A percentile compares a stretch with the other conserved stretches of the same genome.
phyloP scores from a whole-genome alignment of 2,329 filamentous ascomycete species.

The Claviceps capensis region DNA sequence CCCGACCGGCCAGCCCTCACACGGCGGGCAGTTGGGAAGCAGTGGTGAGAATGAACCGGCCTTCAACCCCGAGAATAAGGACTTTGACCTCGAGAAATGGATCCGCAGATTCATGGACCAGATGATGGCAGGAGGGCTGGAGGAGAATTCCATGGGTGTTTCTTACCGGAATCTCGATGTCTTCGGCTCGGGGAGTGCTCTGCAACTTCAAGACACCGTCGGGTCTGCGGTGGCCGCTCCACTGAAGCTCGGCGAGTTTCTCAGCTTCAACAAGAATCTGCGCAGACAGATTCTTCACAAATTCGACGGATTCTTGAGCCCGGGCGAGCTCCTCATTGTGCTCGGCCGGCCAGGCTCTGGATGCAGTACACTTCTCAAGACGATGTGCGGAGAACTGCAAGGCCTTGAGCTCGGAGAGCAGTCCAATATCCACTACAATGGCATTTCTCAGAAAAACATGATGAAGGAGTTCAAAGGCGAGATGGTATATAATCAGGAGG shows the following conservation, averaged over 20 bases:
- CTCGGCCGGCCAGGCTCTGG: slow-evolving; percentile 53
- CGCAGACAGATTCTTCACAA: slow-evolving; percentile 47
- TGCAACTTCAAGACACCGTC: slow-evolving; percentile 58
- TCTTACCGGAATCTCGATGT: slow-evolving; percentile 53
- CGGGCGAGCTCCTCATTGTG: slow-evolving; percentile 55
- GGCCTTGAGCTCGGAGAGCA: slow-evolving; percentile 38
- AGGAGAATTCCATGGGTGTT: slow-evolving; percentile 41
- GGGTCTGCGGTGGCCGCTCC: slow-evolving; percentile 43
- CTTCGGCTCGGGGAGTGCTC: slow-evolving; percentile 49
- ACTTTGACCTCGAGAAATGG: slow-evolving; percentile 30
- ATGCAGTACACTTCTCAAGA: slow-evolving; percentile 51
- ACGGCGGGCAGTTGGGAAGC: slow-evolving; percentile 9
- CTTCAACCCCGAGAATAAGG: slow-evolving; percentile 22
- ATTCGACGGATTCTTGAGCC: slow-evolving; percentile 50
- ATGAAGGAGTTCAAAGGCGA: slow-evolving; percentile 48
- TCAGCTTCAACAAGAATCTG: slow-evolving; percentile 31
- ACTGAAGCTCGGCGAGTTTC: slow-evolving; percentile 40
- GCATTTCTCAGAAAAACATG: slow-evolving; percentile 39
- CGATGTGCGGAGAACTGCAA: slow-evolving; percentile 44
- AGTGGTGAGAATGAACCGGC: slow-evolving; percentile 17
- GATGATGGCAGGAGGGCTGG: slow-evolving; percentile 41
- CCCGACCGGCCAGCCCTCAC: slow-evolving; percentile 8
- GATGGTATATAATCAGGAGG: slow-evolving; percentile 64
- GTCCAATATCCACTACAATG: slow-evolving; percentile 48
- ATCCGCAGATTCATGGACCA: slow-evolving; percentile 23